Evolutionary conservation across 768 basidiomycete species (phyloP).

Genomic region (Terana coerulea): DNA sequence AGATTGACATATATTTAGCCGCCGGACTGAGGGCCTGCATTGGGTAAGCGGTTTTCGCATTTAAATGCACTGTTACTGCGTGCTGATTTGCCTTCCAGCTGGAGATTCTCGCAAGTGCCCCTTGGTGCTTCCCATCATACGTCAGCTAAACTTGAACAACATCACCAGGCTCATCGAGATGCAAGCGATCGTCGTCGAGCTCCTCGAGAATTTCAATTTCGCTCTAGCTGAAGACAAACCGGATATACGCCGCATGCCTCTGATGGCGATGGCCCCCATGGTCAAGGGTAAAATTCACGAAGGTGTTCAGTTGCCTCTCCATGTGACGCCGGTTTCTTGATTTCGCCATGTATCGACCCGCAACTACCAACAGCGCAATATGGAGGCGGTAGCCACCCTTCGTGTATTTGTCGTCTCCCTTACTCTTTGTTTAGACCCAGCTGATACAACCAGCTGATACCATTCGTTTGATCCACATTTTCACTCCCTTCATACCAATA

Average conservation of each 20-base stretch:
- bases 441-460: too few relatives aligned
- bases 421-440: too few relatives aligned
- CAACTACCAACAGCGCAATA: too few relatives aligned
- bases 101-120: background rate
- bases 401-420: too few relatives aligned
- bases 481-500: too few relatives aligned
- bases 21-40: constrained; percentile 4
- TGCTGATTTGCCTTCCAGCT: background rate
- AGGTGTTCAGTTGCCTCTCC: constrained; percentile 32
- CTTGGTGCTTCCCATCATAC: background rate
- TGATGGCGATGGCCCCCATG: constrained; percentile 32
- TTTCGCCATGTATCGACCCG: too few relatives aligned
- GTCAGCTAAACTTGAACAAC: background rate
- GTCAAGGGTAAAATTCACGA: constrained; percentile 24
- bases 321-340: constrained; percentile 14
- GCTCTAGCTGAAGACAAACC: constrained; percentile 27
- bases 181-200: constrained; percentile 32
- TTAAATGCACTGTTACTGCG: background rate
- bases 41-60: background rate
- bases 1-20: background rate
- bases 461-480: too few relatives aligned
- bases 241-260: constrained; percentile 28
- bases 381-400: too few relatives aligned
- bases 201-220: constrained; percentile 34
- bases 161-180: constrained; percentile 27